Evolutionary conservation across 2,329 filamentous ascomycete genomes (phyloP), one percentile per base, ranked within the genome.

Genomic region (Trichoderma atrobrunneum): DNA sequence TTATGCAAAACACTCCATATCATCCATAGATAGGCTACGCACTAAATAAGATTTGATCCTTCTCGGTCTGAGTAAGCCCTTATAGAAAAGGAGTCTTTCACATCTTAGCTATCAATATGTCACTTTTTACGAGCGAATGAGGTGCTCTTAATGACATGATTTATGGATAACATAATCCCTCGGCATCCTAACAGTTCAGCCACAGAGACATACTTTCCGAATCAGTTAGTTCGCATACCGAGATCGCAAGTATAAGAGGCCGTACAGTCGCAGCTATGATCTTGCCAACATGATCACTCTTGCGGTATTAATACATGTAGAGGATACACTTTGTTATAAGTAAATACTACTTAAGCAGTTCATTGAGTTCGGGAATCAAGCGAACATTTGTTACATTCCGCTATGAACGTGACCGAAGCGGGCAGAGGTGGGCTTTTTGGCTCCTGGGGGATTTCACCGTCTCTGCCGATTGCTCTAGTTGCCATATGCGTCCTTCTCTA

Each of bases 91-190:
- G 34, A 64, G 24, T n/a, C 5, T 21, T 30, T 28, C 12, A 5
- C 10, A 62, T 30, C 11, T 39, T 8, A 30, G 28, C 2, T 16
- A 48, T 30, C 14, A 10, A 3, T 18, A 12, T 63, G 6, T 30
- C 21, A 21, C 26, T 21, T 1, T 14, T 8, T 14, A 10, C 18
- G 16, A 48, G 10, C 24, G 36, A 48, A 64, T 30, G 7, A 30
- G 26, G 24, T 10, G 24, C 26, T 28, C 8, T 16, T 21, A 28
- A n/a, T 64, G 24, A 10, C 18, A 48, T 64, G 24, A 30, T 65
- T 30, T 65, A 65, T 65, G 62, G 62, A 54, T 3, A 65, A 7
- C 18, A 24, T 65, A 65, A 65, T 65, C 62, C 34, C 62, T 54
- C 32, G 26, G 7, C 14, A 34, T 54, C 28, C 11, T 18, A 43